Evolutionary conservation across 768 basidiomycete genomes (phyloP), one percentile per base, ranked within the genome.

Genomic region (Naganishia vaughanmartiniae): DNA sequence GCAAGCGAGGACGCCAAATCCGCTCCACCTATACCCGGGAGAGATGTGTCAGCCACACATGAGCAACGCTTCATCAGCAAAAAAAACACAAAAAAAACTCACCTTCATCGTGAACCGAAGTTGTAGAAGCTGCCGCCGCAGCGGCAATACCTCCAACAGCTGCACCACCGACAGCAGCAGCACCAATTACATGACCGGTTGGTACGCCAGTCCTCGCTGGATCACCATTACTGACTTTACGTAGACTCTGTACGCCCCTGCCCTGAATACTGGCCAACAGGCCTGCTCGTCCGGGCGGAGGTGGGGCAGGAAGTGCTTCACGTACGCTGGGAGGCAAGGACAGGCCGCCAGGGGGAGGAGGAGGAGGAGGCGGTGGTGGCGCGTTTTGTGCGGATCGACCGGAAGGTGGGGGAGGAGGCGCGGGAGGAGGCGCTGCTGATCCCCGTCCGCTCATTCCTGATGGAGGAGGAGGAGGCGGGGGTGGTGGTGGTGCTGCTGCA

Each of bases 1-100:
- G 92, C 93, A 55, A 96, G 83, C 10, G 92, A 91, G 4, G 87
- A 85, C 0, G 93, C 92, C 71, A 95, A 80, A 81, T 93, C 89
- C 0, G 86, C 89, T 14, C 89, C 91, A 15, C 84, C 87, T 71
- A 36, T 14, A 54, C 15, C n/a, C 2, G 12, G 12, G 21, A 33
- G 36, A 33, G 24, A 45, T 17, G 24, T 17, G 60, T 11, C 54
- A 46, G 46, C 5, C 30, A 15, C 14, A 33, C 53, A 45, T n/a
- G 3, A 45, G 26, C n/a, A n/a, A n/a, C n/a, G n/a, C 21, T 36
- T 9, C 19, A 36, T 7, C 1, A 11, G 12, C 26, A 17, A 28
- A 31, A 26, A 19, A 19, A 39, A 24, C 21, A 54, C 10, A 21
- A 36, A 14, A 39, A 39, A n/a, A 7, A 63, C 68, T 1, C 4